Base-by-base conservation (phyloP, 1,284 basidiomycete species). In the Papiliotrema flavescens region DNA sequence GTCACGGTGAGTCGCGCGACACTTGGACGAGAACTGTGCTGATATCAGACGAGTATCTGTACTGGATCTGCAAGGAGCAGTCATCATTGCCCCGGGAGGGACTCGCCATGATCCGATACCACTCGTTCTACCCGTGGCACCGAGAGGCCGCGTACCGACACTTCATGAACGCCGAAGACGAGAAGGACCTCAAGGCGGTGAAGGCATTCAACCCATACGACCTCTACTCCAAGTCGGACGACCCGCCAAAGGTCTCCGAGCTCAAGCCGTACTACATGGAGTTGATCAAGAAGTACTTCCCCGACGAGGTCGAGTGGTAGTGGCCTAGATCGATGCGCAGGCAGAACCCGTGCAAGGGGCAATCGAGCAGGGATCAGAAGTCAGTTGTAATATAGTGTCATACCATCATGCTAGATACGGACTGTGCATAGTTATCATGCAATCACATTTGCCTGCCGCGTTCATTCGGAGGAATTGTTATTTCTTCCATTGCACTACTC, bases 111-210 rank as follows among this genome's bases (percentile, higher is more conserved):
- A 90, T 95, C 69, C 85, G 91, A 24, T 94, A 90, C 76, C 91
- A 95, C 79, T 89, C 87, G 64, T 94, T 94, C 81, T 94, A 94
- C 79, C 90, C 91, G n/a, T 93, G 90, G 89, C 89, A 91, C 74
- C 83, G 88, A 49, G 89, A 90, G 70, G 82, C 82, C 56, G 90
- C 89, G 0, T 94, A 93, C 78, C 70, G 75, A 28, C 85, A 92
- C 70, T 82, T 94, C 47, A 86, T 83, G 64, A 85, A 84, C 70
- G 84, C 84, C 23, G 83, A 83, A 6, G 76, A 78, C 59, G 49
- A 69, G 50, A 63, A 60, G 23, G 62, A 68, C 47, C 66, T 74
- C 46, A 54, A 60, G 26, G 71, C 69, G 13, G 71, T 73, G 47
- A 53, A 59, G 48, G 72, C 71, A 2, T 77, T 77, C 69, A 77